phyloP scores from a whole-genome alignment of 495 filamentous ascomycete genomes.

The Parachaetomium inaequale region DNA sequence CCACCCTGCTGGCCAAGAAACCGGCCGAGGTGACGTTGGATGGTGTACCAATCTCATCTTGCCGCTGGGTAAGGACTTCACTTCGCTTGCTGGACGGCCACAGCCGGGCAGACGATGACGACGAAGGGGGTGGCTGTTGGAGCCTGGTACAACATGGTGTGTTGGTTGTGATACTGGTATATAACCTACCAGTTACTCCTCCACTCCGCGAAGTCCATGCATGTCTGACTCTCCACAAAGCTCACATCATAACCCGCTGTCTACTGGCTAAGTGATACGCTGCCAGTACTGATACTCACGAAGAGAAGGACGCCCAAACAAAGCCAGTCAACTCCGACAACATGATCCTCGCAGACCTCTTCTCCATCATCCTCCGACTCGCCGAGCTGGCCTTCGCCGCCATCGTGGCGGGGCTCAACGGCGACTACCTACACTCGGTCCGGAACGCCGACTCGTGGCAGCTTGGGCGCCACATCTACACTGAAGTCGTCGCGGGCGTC shows the following conservation, averaged over 20 bases:
- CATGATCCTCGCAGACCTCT: conserved; percentile 41
- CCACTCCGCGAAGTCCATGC: neutral
- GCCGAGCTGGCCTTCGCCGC: conserved; percentile 47
- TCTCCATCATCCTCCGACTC: conserved; percentile 44
- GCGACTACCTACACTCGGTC: conserved; percentile 41
- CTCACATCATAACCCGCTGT: neutral
- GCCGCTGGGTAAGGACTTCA: neutral
- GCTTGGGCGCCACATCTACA: conserved; percentile 47
- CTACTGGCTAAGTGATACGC: neutral
- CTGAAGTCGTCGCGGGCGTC: conserved; percentile 46
- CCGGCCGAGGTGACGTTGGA: neutral
- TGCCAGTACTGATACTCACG: neutral
- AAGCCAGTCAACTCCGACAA: conserved; percentile 18
- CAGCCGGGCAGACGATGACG: neutral
- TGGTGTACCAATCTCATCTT: neutral
- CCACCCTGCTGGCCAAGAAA: neutral
- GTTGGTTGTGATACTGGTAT: conserved; percentile 1
- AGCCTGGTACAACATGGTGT: neutral
- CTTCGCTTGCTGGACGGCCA: neutral
- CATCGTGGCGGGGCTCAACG: conserved; percentile 48
- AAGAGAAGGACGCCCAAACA: neutral
- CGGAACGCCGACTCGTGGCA: conserved; percentile 33
- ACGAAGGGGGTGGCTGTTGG: neutral
- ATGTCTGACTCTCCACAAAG: neutral
- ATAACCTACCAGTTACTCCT: neutral